Percentiles rank a stretch among this genome's conserved stretches.
These are phyloP conservation scores for Acrocalymma vagum DNA, from an alignment of 2,329 filamentous ascomycete species.

Conservation along the genomic window DNA sequence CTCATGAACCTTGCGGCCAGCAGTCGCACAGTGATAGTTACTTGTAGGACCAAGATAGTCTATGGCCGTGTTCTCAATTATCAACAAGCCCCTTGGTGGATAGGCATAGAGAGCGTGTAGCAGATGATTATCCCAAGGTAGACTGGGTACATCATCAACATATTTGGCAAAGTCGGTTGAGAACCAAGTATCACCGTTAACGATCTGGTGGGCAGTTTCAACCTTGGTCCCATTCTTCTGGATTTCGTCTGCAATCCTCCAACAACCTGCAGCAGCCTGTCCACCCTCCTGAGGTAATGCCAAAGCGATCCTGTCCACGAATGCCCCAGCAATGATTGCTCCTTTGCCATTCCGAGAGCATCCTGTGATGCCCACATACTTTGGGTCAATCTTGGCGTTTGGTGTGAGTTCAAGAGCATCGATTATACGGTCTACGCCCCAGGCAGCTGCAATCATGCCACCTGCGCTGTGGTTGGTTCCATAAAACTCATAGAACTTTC, in stretches of 20 bases:
- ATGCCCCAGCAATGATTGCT: conserved; percentile 63
- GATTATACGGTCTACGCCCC: conserved; percentile 65
- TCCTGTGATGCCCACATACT: conserved; percentile 60
- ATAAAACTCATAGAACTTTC: conserved; percentile 65
- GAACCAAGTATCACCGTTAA: conserved; percentile 68
- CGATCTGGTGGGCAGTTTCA: conserved; percentile 64
- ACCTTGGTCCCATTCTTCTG: conserved; percentile 60
- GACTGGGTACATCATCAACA: conserved; percentile 15
- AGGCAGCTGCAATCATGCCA: conserved; percentile 66
- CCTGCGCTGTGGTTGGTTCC: conserved; percentile 60
- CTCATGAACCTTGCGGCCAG: conserved; percentile 58
- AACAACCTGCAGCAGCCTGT: conserved; percentile 64
- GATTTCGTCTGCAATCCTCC: conserved; percentile 52
- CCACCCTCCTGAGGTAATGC: conserved; percentile 68
- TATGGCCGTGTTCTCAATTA: conserved; percentile 60
- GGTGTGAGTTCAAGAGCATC: conserved; percentile 60
- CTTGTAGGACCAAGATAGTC: conserved; percentile 63
- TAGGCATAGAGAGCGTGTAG: conserved; percentile 59
- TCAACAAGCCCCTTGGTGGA: conserved; percentile 58
- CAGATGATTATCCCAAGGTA: conserved; percentile 64
- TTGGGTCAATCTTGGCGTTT: conserved; percentile 48
- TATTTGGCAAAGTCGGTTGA: conserved; percentile 14
- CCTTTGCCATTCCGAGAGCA: conserved; percentile 70
- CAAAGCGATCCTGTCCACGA: conserved; percentile 63
- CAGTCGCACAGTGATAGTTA: conserved; percentile 62